These are phyloP conservation scores for Candida sp. DNA, from an alignment of 1,139 yeast genomes.

Conservation along the genomic window DNA sequence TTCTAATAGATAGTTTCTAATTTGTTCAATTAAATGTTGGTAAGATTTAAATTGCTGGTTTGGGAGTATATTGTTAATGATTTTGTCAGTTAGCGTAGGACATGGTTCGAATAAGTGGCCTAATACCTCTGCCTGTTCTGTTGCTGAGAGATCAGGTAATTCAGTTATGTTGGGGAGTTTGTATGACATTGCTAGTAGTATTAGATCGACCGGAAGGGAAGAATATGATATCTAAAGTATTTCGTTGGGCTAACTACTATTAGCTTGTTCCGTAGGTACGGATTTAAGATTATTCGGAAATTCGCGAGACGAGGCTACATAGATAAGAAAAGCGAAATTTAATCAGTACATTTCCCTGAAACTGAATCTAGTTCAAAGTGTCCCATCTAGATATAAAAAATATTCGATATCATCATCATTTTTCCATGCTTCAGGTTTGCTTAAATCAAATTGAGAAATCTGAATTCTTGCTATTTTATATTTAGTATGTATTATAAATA, in stretches of 20 bases:
- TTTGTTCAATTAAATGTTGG: slow-evolving; percentile 47
- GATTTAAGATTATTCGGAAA: too few species aligned
- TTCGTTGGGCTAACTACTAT: too few species aligned
- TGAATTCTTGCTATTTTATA: background rate
- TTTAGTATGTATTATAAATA: too few species aligned
- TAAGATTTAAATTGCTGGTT: slow-evolving; percentile 26
- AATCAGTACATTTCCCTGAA: too few species aligned
- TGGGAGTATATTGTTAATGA: slow-evolving; percentile 31
- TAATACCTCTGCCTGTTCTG: slow-evolving; percentile 31
- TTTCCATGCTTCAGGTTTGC: background rate
- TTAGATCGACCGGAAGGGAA: background rate
- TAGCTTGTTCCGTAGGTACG: too few species aligned
- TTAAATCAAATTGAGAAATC: background rate
- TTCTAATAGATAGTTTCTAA: slow-evolving; percentile 34
- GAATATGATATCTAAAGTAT: background rate
- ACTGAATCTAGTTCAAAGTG: too few species aligned
- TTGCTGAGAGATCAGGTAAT: slow-evolving; percentile 13
- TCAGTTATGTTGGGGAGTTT: slow-evolving; percentile 19
- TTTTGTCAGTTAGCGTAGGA: slow-evolving; percentile 42
- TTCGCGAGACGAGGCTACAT: too few species aligned
- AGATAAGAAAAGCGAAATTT: too few species aligned
- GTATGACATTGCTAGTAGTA: slow-evolving; percentile 1
- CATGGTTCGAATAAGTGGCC: slow-evolving; percentile 71
- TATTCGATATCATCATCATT: background rate
- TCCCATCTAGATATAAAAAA: too few species aligned